Conservation (phyloP, 768 basidiomycete species). For the Boletellus emodensis region DNA sequence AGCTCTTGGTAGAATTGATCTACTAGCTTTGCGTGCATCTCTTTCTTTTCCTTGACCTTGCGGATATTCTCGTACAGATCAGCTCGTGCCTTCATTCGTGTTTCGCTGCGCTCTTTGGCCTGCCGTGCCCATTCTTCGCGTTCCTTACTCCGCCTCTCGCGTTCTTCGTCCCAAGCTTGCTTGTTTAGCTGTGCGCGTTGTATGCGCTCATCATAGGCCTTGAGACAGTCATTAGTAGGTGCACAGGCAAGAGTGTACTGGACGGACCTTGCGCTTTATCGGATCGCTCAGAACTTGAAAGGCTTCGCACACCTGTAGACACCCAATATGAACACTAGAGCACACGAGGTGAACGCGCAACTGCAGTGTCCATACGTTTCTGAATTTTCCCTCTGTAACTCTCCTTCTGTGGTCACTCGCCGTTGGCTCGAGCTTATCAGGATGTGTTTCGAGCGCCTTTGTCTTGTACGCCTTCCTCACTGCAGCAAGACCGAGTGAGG, state of each 20-base stretch:
- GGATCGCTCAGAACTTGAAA: conserved; percentile 57
- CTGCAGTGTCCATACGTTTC: conserved; percentile 43
- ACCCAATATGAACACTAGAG: conserved; percentile 19
- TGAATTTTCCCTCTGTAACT: conserved; percentile 55
- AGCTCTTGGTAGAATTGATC: conserved; percentile 55
- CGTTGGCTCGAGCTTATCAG: conserved; percentile 60
- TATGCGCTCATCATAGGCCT: conserved; percentile 49
- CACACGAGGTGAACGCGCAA: conserved; percentile 16
- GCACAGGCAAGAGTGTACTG: not conserved
- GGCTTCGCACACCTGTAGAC: conserved; percentile 54
- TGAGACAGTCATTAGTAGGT: not conserved
- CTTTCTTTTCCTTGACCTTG: conserved; percentile 40
- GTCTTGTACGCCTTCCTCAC: conserved; percentile 67
- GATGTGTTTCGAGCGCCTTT: conserved; percentile 67
- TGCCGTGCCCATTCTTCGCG: conserved; percentile 53
- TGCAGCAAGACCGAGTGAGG: conserved; percentile 3
- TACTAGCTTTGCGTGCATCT: conserved; percentile 40
- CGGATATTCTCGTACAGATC: conserved; percentile 35
- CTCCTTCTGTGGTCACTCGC: conserved; percentile 50
- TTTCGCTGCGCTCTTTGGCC: conserved; percentile 45
- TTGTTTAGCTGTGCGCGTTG: conserved; percentile 25
- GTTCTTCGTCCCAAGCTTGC: conserved; percentile 34
- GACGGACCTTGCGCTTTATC: conserved; percentile 49
- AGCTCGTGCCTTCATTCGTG: conserved; percentile 44
- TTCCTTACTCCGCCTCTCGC: conserved; percentile 42